Evolutionary conservation across 2,329 filamentous ascomycete genomes (phyloP).

Genomic region (Aspergillus aculeatinus): DNA sequence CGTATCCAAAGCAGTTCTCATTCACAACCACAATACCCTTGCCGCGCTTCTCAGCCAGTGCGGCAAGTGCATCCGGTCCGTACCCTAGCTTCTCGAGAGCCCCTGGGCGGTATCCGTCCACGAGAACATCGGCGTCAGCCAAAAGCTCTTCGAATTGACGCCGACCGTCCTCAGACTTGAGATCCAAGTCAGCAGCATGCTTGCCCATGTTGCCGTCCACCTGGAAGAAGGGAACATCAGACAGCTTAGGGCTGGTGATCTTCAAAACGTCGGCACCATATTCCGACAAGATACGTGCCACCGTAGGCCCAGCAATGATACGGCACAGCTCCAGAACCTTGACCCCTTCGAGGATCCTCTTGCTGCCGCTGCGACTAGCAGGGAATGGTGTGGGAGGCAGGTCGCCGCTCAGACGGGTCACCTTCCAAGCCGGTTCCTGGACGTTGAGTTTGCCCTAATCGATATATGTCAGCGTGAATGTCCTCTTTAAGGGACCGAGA

Average conservation of each 20-base stretch:
- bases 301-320: constrained; percentile 70
- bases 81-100: constrained; percentile 65
- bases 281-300: constrained; percentile 67
- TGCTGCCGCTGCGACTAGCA: constrained; percentile 31
- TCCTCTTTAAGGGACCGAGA: background rate
- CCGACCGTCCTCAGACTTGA: constrained; percentile 57
- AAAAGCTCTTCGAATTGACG: constrained; percentile 59
- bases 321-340: constrained; percentile 72
- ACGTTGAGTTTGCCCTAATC: constrained; percentile 34
- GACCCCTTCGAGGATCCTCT: constrained; percentile 53
- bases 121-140: constrained; percentile 62
- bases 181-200: constrained; percentile 62
- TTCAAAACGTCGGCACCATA: constrained; percentile 73
- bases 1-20: constrained; percentile 69
- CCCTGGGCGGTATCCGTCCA: constrained; percentile 69
- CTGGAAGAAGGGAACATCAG: constrained; percentile 71
- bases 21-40: constrained; percentile 67
- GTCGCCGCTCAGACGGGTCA: constrained; percentile 30
- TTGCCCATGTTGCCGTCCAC: constrained; percentile 73
- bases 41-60: constrained; percentile 54
- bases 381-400: constrained; percentile 30
- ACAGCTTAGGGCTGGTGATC: constrained; percentile 65
- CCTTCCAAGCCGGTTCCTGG: constrained; percentile 38
- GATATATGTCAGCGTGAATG: background rate
- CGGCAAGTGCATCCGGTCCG: constrained; percentile 54